These are phyloP conservation scores for Saccharomycopsis guyanensis DNA, from an alignment of 805 yeast genomes.

Conservation along the genomic window DNA sequence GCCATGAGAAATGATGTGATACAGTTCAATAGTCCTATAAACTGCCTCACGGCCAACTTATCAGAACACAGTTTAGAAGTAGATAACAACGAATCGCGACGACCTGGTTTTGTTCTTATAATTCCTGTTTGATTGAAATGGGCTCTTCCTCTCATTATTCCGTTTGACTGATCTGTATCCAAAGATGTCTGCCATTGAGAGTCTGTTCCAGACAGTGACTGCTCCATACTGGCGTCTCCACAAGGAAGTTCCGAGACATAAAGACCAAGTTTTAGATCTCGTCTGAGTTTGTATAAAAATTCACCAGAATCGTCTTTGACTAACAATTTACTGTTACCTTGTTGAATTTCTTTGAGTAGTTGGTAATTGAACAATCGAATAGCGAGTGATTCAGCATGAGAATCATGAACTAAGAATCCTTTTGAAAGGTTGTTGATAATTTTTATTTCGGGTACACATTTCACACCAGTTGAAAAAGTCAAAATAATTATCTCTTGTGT, in stretches of 20 bases:
- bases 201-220: conserved; percentile 18
- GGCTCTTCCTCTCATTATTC: conserved; percentile 54
- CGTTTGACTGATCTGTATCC: conserved; percentile 2
- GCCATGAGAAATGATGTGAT: conserved; percentile 32
- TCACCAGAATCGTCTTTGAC: background rate
- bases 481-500: conserved; percentile 18
- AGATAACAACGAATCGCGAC: conserved; percentile 66
- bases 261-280: conserved; percentile 42
- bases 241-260: conserved; percentile 78
- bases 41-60: conserved; percentile 62
- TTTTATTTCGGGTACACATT: conserved; percentile 52
- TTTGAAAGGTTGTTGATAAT: conserved; percentile 31
- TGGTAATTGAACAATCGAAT: conserved; percentile 62
- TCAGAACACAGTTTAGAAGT: conserved; percentile 86
- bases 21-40: conserved; percentile 44
- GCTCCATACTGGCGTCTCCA: conserved; percentile 77
- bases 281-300: conserved; percentile 28
- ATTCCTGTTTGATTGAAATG: conserved; percentile 48
- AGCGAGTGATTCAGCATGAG: conserved; percentile 83
- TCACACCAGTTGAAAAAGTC: conserved; percentile 73
- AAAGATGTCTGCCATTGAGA: background rate
- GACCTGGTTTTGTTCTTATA: conserved; percentile 90
- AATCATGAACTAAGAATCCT: conserved; percentile 73
- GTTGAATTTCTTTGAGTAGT: conserved; percentile 41
- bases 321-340: background rate